Conservation (phyloP, 495 filamentous ascomycete species). For the Lentithecium fluviatile region DNA sequence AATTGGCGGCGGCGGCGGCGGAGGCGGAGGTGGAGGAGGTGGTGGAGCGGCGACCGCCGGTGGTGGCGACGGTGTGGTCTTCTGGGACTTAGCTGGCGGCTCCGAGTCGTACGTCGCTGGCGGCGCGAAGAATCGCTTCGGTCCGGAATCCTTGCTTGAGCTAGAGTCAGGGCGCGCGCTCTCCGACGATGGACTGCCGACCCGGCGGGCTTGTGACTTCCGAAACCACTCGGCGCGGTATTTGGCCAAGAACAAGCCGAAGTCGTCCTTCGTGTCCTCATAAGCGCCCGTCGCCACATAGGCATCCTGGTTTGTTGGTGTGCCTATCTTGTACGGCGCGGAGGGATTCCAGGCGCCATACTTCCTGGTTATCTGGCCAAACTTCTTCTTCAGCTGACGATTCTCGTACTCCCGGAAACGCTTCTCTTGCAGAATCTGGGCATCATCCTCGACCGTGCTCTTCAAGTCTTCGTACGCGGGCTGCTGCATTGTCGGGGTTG, state of each 20-base stretch:
- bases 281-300: not conserved
- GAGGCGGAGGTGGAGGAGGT: not conserved
- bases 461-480: not conserved
- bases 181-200: too few relatives aligned
- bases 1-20: not conserved
- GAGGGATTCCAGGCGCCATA: not conserved
- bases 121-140: too few relatives aligned
- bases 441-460: conserved; percentile 4
- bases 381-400: conserved; percentile 9
- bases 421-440: not conserved
- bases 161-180: too few relatives aligned
- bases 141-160: too few relatives aligned
- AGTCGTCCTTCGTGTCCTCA: too few relatives aligned
- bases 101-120: too few relatives aligned
- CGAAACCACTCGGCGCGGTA: too few relatives aligned
- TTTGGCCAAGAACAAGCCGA: too few relatives aligned
- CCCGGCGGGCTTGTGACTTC: too few relatives aligned
- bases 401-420: not conserved
- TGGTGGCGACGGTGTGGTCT: too few relatives aligned
- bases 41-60: too few relatives aligned
- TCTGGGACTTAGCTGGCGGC: too few relatives aligned
- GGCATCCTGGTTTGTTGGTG: not conserved
- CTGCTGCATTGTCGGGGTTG: not conserved
- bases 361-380: not conserved
- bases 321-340: not conserved